Evolutionary conservation across 371 early-diverging fungal genomes (phyloP).

Genomic region (Fennellomyces sp.): DNA sequence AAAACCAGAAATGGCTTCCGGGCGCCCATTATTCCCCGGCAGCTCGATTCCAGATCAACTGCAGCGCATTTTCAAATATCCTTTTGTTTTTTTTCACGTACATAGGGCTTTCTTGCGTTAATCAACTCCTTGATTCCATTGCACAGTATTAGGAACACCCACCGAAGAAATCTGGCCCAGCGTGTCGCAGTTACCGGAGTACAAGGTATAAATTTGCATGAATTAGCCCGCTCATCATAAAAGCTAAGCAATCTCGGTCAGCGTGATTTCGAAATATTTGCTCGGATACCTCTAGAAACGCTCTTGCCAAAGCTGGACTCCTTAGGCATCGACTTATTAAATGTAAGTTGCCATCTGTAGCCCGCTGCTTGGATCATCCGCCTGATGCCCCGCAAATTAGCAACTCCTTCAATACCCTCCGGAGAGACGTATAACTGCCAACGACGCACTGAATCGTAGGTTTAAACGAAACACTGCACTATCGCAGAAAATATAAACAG

Average conservation of each 20-base stretch:
- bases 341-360: constrained; percentile 23
- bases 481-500: neutral
- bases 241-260: too few relatives aligned
- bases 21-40: constrained; percentile 97
- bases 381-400: constrained; percentile 19
- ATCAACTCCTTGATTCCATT: constrained; percentile 18
- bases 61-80: constrained; percentile 81
- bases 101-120: neutral
- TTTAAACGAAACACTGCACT: neutral
- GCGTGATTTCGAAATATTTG: constrained; percentile 77
- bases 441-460: constrained; percentile 72
- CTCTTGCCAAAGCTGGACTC: constrained; percentile 84
- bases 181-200: constrained; percentile 93
- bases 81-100: constrained; percentile 20
- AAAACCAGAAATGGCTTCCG: constrained; percentile 79
- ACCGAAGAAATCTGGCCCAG: constrained; percentile 91
- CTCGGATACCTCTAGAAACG: constrained; percentile 66
- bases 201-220: constrained; percentile 62
- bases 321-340: constrained; percentile 80
- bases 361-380: neutral
- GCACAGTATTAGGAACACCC: constrained; percentile 85
- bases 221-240: too few relatives aligned
- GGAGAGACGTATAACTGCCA: constrained; percentile 74
- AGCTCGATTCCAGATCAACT: constrained; percentile 89
- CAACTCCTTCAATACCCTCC: constrained; percentile 75